Evolutionary conservation across 148 eudicot species (phyloP).

Genomic region (Camellia lanceoleosa): DNA sequence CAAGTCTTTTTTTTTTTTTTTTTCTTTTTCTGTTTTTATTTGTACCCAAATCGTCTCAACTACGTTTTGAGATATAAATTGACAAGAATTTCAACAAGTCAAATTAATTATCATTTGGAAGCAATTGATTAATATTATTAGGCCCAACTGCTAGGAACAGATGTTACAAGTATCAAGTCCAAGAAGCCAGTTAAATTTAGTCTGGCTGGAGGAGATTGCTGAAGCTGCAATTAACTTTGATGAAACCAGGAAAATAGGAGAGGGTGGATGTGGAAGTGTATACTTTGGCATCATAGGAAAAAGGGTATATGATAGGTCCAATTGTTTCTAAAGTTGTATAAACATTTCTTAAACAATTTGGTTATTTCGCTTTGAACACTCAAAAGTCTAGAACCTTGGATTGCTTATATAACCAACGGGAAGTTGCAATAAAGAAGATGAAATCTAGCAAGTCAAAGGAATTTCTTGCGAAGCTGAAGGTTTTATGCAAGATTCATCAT

Average conservation of each 20-base stretch:
- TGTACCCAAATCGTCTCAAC: background rate
- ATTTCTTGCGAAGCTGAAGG: conserved; percentile 38
- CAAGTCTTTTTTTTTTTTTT: no score
- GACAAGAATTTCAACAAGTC: background rate
- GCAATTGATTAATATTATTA: background rate
- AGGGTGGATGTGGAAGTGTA: conserved; percentile 44
- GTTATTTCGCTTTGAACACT: background rate
- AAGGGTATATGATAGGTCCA: conserved; percentile 18
- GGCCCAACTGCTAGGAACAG: background rate
- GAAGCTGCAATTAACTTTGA: conserved; percentile 36
- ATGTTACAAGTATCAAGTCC: conserved; percentile 18
- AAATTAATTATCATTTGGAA: background rate
- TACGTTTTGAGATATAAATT: background rate
- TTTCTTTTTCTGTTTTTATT: no score
- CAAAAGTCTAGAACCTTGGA: background rate
- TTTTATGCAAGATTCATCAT: conserved; percentile 11
- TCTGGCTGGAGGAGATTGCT: conserved; percentile 35
- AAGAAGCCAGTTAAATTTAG: conserved; percentile 33
- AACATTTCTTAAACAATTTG: background rate
- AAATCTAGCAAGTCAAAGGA: conserved; percentile 44
- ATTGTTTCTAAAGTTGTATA: background rate
- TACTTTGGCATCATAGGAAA: conserved; percentile 32
- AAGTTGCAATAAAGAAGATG: conserved; percentile 44
- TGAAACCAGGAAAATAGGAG: conserved; percentile 34
- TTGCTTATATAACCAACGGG: conserved; percentile 13